These are phyloP conservation scores for Luvunga scandens DNA, from an alignment of 345 rosid species.

Conservation along the genomic window DNA sequence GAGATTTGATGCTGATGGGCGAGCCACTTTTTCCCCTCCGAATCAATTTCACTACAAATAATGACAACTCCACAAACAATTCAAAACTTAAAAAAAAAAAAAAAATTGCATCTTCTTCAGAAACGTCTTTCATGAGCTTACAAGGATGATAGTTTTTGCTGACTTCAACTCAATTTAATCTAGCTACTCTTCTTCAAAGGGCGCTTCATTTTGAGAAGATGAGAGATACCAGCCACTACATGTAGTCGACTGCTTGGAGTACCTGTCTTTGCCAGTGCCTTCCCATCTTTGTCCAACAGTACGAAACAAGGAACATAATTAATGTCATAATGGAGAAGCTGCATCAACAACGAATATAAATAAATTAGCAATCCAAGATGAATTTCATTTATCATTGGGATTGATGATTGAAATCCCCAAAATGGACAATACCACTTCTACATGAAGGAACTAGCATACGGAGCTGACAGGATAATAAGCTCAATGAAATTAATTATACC, in stretches of 20 bases:
- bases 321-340: conserved; percentile 90
- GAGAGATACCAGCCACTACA: conserved; percentile 85
- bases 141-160: neutral
- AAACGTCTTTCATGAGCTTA: neutral
- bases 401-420: neutral
- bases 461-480: neutral
- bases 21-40: neutral
- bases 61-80: neutral
- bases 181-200: conserved; percentile 19
- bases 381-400: neutral
- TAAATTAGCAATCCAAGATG: neutral
- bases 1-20: neutral
- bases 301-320: conserved; percentile 92
- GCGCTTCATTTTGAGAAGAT: conserved; percentile 76
- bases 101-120: too few relatives aligned
- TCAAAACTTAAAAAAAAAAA: too few relatives aligned
- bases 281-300: conserved; percentile 77
- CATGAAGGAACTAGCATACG: neutral
- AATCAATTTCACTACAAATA: neutral
- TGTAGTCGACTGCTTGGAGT: conserved; percentile 81
- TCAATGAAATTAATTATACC: neutral
- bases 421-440: neutral
- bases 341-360: conserved; percentile 21
- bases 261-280: conserved; percentile 81
- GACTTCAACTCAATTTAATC: neutral